Base-by-base conservation (phyloP, 768 basidiomycete species). In the Auricularia sp. region DNA sequence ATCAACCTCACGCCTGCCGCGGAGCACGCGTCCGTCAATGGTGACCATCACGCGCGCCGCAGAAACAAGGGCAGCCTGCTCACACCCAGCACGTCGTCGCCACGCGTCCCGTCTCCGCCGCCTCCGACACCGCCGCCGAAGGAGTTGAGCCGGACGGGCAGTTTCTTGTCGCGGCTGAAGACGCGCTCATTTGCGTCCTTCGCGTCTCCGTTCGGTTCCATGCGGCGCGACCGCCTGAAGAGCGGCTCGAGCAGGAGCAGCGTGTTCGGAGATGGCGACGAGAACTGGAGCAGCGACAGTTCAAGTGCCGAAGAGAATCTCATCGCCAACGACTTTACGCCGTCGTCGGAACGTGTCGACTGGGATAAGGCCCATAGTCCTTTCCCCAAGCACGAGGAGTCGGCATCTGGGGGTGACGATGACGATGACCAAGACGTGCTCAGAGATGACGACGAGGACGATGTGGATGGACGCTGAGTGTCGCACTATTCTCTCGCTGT, bases 221-320 rank as follows among this genome's bases (percentile, higher is more conserved):
- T 73, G 2, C 66, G 71, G 12, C 4, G 47, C 70, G 58, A 66
- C 62, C 71, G 61, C 51, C 68, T 35, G 67, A 36, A 63, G 73
- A 71, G 47, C 65, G 70, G n/a, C 68, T 65, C 34, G 65, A 63
- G 43, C 66, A 70, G 54, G 70, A 68, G 44, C 71, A 75, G 64
- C 43, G 36, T 54, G n/a, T 23, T 29, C 2, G 21, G 29, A 21
- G 56, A 23, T 61, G 14, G 66, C 71, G 3, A 74, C 36, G 67
- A 73, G 64, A 66, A 71, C 1, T 86, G 84, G 83, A 84, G 84
- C 67, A 87, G 82, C 62, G 84, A 86, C 69, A 85, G 80, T 63
- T 85, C 84, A 16, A 64, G 64, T 39, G 61, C n/a, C 16, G 64
- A 64, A 61, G 64, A 61, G n/a, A 59, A 64, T n/a, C 54, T 64